A percentile compares a stretch with the other conserved stretches of the same genome.
Conservation (phyloP, 192 early-diverging fungal genomes). For the Dissophora globulifera region DNA sequence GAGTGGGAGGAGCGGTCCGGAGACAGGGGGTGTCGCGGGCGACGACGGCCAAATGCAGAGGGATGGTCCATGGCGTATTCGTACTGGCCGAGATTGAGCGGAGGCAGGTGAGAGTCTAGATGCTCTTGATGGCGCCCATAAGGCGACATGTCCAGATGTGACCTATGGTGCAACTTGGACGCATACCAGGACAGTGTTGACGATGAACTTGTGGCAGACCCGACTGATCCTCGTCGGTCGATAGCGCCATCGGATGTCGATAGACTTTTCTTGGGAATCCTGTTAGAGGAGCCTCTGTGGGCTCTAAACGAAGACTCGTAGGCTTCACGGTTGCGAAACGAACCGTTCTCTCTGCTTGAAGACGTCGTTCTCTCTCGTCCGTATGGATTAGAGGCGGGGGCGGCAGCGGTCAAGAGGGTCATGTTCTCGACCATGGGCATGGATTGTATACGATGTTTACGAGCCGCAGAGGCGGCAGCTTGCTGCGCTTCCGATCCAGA, state of each 20-base stretch:
- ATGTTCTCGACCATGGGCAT: slow-evolving; percentile 30
- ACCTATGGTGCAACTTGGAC: slow-evolving; percentile 46
- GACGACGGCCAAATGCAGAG: slow-evolving; percentile 3
- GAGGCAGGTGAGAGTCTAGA: slow-evolving; percentile 34
- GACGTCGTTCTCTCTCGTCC: too few species aligned
- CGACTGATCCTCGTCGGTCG: slow-evolving; percentile 11
- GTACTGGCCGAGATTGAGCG: slow-evolving; percentile 3
- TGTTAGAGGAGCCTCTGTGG: slow-evolving; percentile 5
- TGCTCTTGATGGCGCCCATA: slow-evolving; percentile 2
- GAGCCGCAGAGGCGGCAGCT: background rate
- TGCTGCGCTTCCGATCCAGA: slow-evolving; percentile 8
- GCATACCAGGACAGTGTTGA: slow-evolving; percentile 47
- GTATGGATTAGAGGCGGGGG: background rate
- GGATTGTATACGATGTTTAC: slow-evolving; percentile 29
- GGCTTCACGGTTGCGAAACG: too few species aligned
- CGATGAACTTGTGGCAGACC: slow-evolving; percentile 16
- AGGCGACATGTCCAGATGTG: background rate
- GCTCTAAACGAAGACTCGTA: slow-evolving; percentile 2
- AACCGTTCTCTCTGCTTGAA: too few species aligned
- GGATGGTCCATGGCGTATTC: slow-evolving; percentile 23
- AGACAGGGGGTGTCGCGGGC: slow-evolving; percentile 36
- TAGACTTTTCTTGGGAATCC: slow-evolving; percentile 3
- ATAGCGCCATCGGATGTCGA: background rate
- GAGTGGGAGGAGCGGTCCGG: slow-evolving; percentile 41
- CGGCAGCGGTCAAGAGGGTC: too few species aligned